Evolutionary conservation across 148 eudicot species (phyloP).

Genomic region (Nepenthes mirabilis): DNA sequence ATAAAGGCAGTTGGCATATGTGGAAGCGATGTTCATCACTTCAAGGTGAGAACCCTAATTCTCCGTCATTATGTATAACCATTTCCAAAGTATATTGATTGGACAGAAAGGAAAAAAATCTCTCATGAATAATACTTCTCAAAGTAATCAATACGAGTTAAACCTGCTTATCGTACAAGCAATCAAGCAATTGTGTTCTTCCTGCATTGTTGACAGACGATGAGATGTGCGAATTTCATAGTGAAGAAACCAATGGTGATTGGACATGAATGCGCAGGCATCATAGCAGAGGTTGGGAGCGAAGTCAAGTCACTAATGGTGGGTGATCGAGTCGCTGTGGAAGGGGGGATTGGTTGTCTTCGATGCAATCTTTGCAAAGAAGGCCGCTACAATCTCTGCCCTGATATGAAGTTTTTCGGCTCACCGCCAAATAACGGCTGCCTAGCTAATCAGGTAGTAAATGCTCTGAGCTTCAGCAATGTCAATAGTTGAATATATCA

Average conservation of each 20-base stretch:
- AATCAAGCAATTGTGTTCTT: neutral
- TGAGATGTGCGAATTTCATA: conserved; percentile 43
- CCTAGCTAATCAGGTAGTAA: conserved; percentile 46
- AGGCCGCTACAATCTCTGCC: conserved; percentile 64
- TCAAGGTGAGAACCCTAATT: conserved; percentile 41
- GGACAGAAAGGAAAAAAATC: too few species aligned
- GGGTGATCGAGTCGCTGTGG: conserved; percentile 47
- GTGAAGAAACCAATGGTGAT: conserved; percentile 68
- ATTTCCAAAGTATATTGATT: too few species aligned
- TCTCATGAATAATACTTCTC: neutral
- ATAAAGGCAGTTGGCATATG: conserved; percentile 99
- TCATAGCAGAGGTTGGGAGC: conserved; percentile 49
- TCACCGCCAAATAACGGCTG: conserved; percentile 60
- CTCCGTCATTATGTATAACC: neutral
- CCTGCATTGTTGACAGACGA: conserved; percentile 14
- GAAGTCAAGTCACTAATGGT: conserved; percentile 27
- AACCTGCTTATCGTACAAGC: too few species aligned
- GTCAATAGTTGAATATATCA: neutral
- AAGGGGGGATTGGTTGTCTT: conserved; percentile 55
- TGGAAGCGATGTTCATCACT: conserved; percentile 96
- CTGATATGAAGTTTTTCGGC: conserved; percentile 53
- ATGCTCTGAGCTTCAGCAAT: too few species aligned
- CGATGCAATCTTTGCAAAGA: conserved; percentile 43
- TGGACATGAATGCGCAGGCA: conserved; percentile 35
- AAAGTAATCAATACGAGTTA: too few species aligned